Evolutionary conservation across 164 flowering plant species (phyloP), one percentile per base, ranked within the genome.

Genomic region (Macadamia tetraphylla): DNA sequence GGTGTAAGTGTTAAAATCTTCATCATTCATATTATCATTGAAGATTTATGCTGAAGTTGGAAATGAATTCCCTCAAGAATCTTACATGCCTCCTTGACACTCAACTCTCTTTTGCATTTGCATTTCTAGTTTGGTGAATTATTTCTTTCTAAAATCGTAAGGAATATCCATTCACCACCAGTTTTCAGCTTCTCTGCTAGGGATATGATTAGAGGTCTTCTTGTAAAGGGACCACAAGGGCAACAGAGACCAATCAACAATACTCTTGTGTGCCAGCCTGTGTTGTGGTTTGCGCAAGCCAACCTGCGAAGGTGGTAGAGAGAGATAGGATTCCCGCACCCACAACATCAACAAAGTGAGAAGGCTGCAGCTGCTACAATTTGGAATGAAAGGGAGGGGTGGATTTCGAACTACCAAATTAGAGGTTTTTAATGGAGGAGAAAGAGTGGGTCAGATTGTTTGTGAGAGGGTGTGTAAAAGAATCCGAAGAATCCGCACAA

Each of bases 171-270:
- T 23, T 23, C 23, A 23, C 23, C 86, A 8, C 88, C 91, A 0
- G 83, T 74, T 12, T 87, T 82, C 3, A 85, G 88, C 66, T 83
- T 83, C 53, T 67, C 82, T 1, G 88, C 87, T 5, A 78, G 82
- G 73, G 91, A 85, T 66, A 71, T 87, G 62, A 85, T 87, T 15
- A 80, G 83, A 58, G 87, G 91, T 23, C 71, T 87, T 73, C 77
- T 87, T 3, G 87, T 87, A 42, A 87, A 85, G 65, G 91, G 85
- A 68, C 91, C 91, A 17, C 86, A 85, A 88, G 91, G n/a, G 91
- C 91, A 17, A 87, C 91, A 1, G 91, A 87, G 77, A 83, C 84
- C 43, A 86, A 86, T 40, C 90, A 86, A 49, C 90, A 86, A 40
- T 82, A 87, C 2, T 86, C 84, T 78, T 86, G 84, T 31, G 88